Evolutionary conservation across 2,329 filamentous ascomycete species (phyloP), one percentile per base, ranked within the genome.

Genomic region (Coniella vitis): DNA sequence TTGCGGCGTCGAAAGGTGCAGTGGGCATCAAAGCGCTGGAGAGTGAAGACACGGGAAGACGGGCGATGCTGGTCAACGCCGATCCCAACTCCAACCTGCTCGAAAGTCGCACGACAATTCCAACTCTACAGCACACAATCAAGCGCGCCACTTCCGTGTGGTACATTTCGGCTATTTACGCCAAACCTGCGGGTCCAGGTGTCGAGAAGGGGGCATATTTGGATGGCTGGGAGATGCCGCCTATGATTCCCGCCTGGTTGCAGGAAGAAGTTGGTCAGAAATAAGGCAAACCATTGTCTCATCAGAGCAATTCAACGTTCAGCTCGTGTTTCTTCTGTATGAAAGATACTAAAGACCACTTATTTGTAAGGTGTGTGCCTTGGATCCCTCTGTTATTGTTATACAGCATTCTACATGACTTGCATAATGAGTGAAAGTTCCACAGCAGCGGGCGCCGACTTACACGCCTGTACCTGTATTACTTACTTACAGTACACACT

Each of bases 21-120:
- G 78, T 73, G 52, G 78, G 67, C 60, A 86, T 75, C 71, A 78
- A 56, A 62, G 82, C 65, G 55, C 67, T 73, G 48, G 85, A 71
- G 59, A 70, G 71, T 1, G 67, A 61, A 3, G 67, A 58, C 8
- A 69, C 67, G 7, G 65, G 61, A 13, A 71, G 84, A 17, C 66
- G 64, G 47, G 86, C 85, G 3, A 81, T 76, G 60, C 71, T 88
- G 21, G 79, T 90, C 41, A 81, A 88, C 49, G 84, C 85, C 10
- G 87, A 90, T 61, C 85, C 86, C 7, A 90, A 90, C 67, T 86
- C 83, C 41, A 90, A 90, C 65, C 67, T 90, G 31, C 72, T 89
- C 2, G 82, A 88, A 66, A 80, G 81, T 51, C 70, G 86, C 51
- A 88, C 84, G 4, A 74, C 85, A 37, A 77, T 90, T 56, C 87